These are phyloP conservation scores for Kodamaea fukazawae DNA, from an alignment of 805 yeast genomes.

Conservation along the genomic window DNA sequence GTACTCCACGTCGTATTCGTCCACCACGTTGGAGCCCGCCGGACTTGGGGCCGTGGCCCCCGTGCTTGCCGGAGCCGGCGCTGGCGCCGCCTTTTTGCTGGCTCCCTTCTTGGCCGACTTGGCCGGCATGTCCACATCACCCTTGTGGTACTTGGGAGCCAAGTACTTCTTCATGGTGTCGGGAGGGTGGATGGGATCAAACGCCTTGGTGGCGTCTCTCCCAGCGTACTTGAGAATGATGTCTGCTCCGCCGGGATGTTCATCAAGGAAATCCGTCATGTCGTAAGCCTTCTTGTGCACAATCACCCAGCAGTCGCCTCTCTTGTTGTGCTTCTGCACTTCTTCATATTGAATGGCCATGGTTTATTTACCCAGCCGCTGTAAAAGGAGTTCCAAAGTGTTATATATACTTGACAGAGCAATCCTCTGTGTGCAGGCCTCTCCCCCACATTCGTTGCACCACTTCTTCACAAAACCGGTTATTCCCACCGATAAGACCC, in stretches of 20 bases:
- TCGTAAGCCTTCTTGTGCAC: constrained; percentile 79
- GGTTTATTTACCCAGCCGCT: not conserved
- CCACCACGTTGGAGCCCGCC: constrained; percentile 20
- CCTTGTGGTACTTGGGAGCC: constrained; percentile 40
- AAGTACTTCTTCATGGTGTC: constrained; percentile 73
- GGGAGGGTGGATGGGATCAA: constrained; percentile 88
- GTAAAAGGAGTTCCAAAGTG: not conserved
- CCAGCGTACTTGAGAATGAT: constrained; percentile 54
- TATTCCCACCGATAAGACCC: no score
- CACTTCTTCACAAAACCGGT: no score
- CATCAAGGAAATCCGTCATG: constrained; percentile 57
- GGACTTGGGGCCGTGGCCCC: constrained; percentile 19
- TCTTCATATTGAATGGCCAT: constrained; percentile 17
- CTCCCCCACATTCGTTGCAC: not conserved
- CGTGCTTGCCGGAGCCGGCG: constrained; percentile 42
- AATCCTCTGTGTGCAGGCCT: constrained; percentile 2
- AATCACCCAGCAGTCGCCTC: constrained; percentile 78
- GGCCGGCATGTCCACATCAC: constrained; percentile 25
- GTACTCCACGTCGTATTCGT: constrained; percentile 40
- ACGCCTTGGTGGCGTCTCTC: constrained; percentile 67
- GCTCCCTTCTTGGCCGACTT: constrained; percentile 1
- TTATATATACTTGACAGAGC: not conserved
- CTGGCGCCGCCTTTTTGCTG: constrained; percentile 15
- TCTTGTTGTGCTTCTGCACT: constrained; percentile 47
- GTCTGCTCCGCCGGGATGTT: constrained; percentile 62